These are phyloP conservation scores for Scenedesmus sp. DNA, from an alignment of 163 green algal species.

Conservation along the genomic window DNA sequence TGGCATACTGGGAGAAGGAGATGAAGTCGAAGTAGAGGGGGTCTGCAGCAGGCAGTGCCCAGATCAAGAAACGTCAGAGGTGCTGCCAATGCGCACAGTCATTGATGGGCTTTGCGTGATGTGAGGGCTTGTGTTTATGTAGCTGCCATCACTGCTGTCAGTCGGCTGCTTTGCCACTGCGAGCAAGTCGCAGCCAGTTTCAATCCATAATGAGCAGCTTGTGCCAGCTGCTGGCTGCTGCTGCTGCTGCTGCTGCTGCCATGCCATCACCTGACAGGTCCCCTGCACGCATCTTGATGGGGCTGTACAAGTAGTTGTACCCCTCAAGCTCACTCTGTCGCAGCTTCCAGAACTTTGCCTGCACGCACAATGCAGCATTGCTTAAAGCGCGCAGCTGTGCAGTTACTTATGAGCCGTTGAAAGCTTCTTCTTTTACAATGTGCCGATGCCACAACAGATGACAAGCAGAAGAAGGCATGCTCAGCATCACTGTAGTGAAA, in stretches of 20 bases:
- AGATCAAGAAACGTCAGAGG: no score
- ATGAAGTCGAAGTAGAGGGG: conserved; percentile 95
- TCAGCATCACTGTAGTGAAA: no score
- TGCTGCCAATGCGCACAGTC: not conserved
- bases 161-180: not conserved
- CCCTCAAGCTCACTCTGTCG: conserved; percentile 82
- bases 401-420: no score
- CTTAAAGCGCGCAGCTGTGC: no score
- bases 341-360: conserved; percentile 88
- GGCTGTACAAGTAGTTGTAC: conserved; percentile 83
- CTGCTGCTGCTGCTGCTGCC: not conserved
- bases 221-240: not conserved
- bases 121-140: not conserved
- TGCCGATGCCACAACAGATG: not conserved
- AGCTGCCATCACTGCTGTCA: not conserved
- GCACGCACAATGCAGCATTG: conserved; percentile 48
- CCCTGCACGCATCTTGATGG: conserved; percentile 73
- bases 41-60: conserved; percentile 55
- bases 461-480: no score
- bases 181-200: not conserved
- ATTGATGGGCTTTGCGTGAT: not conserved
- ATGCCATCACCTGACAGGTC: conserved; percentile 63
- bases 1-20: conserved; percentile 76
- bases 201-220: no score
- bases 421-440: no score